These are phyloP conservation scores for Ophiobolus disseminans DNA, from an alignment of 2,329 filamentous ascomycete species.

Conservation along the genomic window DNA sequence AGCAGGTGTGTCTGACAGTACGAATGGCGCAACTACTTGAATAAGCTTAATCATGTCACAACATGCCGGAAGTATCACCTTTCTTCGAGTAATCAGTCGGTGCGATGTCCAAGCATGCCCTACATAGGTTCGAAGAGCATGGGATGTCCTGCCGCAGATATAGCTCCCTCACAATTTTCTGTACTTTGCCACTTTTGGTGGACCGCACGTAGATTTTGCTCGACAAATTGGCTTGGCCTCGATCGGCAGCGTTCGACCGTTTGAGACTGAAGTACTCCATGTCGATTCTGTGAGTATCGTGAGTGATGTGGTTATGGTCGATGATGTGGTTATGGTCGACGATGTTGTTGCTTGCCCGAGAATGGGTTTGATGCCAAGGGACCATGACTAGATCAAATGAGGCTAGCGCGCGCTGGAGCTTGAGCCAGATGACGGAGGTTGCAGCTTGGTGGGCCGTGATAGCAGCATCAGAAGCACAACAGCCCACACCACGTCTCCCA, in stretches of 20 bases:
- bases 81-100: slow-evolving; percentile 81
- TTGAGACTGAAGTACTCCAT: slow-evolving; percentile 62
- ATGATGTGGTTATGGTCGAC: slow-evolving; percentile 6
- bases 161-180: slow-evolving; percentile 97
- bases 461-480: slow-evolving; percentile 41
- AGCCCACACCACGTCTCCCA: slow-evolving; percentile 17
- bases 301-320: not conserved
- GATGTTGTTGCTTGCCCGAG: slow-evolving; percentile 25
- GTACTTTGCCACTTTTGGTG: slow-evolving; percentile 93
- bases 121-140: slow-evolving; percentile 91
- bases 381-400: slow-evolving; percentile 6
- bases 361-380: slow-evolving; percentile 39
- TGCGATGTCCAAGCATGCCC: slow-evolving; percentile 73
- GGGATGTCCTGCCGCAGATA: slow-evolving; percentile 97
- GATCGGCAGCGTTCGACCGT: slow-evolving; percentile 61
- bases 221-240: slow-evolving; percentile 75
- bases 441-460: slow-evolving; percentile 40
- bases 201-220: slow-evolving; percentile 97
- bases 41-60: slow-evolving; percentile 26
- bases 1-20: slow-evolving; percentile 87
- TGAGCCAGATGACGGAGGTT: slow-evolving; percentile 42
- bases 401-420: slow-evolving; percentile 12
- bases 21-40: slow-evolving; percentile 73
- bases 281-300: not conserved
- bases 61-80: slow-evolving; percentile 56